Conservation (phyloP, 2,329 filamentous ascomycete species). For the Colletotrichum incanum region DNA sequence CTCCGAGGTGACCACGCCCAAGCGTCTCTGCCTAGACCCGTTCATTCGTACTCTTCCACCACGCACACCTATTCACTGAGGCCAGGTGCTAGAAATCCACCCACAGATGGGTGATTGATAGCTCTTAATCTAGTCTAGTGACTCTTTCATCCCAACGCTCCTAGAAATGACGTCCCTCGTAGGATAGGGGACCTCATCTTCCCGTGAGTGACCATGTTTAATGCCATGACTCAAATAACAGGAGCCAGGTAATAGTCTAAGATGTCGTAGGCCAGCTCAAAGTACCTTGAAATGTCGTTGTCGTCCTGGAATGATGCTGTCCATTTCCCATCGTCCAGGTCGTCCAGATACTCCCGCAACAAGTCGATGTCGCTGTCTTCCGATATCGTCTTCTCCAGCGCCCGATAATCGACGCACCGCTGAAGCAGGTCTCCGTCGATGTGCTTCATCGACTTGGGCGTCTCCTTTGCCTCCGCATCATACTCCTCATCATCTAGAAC, state of each 20-base stretch:
- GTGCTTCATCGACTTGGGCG: slow-evolving; percentile 69
- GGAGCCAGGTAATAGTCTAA: slow-evolving; percentile 68
- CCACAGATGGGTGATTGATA: background rate
- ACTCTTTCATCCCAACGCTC: background rate
- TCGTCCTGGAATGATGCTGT: slow-evolving; percentile 53
- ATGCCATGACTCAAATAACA: slow-evolving; percentile 57
- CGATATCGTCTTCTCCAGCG: slow-evolving; percentile 60
- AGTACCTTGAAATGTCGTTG: slow-evolving; percentile 53
- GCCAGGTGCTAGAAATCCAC: background rate
- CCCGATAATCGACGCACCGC: slow-evolving; percentile 64
- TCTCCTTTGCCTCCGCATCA: slow-evolving; percentile 57
- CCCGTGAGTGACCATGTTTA: no score
- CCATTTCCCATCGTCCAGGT: slow-evolving; percentile 63
- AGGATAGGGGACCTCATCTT: background rate
- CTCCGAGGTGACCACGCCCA: background rate
- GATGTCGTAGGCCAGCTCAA: slow-evolving; percentile 68
- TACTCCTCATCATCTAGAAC: slow-evolving; percentile 46
- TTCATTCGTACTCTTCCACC: background rate
- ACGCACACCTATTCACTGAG: background rate
- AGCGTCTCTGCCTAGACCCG: background rate
- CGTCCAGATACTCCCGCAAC: slow-evolving; percentile 66
- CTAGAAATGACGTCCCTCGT: background rate
- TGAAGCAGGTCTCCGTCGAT: slow-evolving; percentile 78
- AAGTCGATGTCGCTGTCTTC: slow-evolving; percentile 53
- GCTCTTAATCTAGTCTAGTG: slow-evolving; percentile 1